Conservation (phyloP, 768 basidiomycete species). For the Amanita fuliginea region DNA sequence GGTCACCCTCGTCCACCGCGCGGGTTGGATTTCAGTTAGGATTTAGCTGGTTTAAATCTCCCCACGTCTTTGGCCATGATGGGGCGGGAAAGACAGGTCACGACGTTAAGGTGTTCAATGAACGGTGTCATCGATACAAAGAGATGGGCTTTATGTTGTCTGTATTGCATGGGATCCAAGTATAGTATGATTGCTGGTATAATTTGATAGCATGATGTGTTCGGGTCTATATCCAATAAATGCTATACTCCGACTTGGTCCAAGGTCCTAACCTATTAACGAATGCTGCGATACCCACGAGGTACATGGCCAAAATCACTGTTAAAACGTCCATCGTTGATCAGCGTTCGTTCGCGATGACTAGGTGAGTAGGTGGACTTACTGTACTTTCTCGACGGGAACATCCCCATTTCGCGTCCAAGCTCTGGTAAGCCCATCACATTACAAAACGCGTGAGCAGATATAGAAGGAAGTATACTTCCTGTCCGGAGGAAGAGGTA, state of each 20-base stretch:
- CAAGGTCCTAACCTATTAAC: constrained; percentile 2
- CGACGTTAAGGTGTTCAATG: too few species aligned
- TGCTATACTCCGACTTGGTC: not conserved
- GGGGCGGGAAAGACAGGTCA: too few species aligned
- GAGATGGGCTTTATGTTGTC: too few species aligned
- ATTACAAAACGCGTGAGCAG: constrained; percentile 89
- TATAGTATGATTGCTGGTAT: too few species aligned
- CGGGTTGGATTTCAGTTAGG: too few species aligned
- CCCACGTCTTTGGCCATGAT: too few species aligned
- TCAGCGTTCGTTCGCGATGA: not conserved
- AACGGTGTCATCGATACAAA: too few species aligned
- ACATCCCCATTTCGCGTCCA: constrained; percentile 38
- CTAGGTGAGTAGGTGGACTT: constrained; percentile 12
- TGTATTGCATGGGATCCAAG: too few species aligned
- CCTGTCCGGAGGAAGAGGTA: constrained; percentile 83
- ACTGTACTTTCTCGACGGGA: constrained; percentile 43
- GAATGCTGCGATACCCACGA: not conserved
- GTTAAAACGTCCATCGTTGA: not conserved
- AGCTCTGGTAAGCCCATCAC: constrained; percentile 83
- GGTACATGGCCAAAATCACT: not conserved
- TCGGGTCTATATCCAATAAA: not conserved
- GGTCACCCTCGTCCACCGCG: too few species aligned
- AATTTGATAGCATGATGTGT: too few species aligned
- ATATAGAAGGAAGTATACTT: constrained; percentile 67
- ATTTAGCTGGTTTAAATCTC: too few species aligned